Percentiles rank a stretch among this genome's conserved stretches.
phyloP scores from a whole-genome alignment of 345 rosid species.

The Rhizophora apiculata region DNA sequence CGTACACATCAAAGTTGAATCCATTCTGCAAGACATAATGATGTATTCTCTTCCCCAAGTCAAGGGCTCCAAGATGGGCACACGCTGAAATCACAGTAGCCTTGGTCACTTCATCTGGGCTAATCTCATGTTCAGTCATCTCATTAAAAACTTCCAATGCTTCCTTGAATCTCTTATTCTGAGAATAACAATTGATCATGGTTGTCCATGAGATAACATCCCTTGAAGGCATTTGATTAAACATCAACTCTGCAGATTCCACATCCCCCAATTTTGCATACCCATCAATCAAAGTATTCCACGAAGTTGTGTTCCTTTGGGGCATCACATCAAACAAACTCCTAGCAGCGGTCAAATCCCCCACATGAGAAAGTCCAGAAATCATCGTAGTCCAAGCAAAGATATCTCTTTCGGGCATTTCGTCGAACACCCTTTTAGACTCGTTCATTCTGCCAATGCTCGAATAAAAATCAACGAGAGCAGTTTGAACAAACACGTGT shows the following conservation, averaged over 20 bases:
- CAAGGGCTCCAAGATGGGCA: conserved; percentile 76
- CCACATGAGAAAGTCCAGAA: conserved; percentile 34
- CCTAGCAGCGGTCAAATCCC: conserved; percentile 46
- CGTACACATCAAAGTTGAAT: conserved; percentile 63
- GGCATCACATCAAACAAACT: conserved; percentile 54
- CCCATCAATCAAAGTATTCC: conserved; percentile 79
- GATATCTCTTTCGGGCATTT: conserved; percentile 62
- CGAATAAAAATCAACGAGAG: conserved; percentile 61
- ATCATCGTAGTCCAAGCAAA: conserved; percentile 59
- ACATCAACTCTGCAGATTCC: conserved; percentile 50
- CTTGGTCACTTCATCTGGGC: conserved; percentile 68
- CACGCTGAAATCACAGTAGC: conserved; percentile 76
- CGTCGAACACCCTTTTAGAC: conserved; percentile 62
- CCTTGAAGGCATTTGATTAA: conserved; percentile 52
- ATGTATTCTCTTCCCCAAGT: conserved; percentile 63
- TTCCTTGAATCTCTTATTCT: conserved; percentile 51
- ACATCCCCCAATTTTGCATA: conserved; percentile 46
- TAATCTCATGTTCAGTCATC: conserved; percentile 45
- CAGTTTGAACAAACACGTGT: conserved; percentile 62
- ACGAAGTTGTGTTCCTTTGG: conserved; percentile 49
- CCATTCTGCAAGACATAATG: conserved; percentile 42
- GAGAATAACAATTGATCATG: conserved; percentile 70
- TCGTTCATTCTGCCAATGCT: conserved; percentile 31
- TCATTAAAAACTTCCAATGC: conserved; percentile 54
- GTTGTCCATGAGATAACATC: conserved; percentile 76